These are phyloP conservation scores for Sarcodon aspratus DNA, from an alignment of 768 basidiomycete genomes.

Conservation along the genomic window DNA sequence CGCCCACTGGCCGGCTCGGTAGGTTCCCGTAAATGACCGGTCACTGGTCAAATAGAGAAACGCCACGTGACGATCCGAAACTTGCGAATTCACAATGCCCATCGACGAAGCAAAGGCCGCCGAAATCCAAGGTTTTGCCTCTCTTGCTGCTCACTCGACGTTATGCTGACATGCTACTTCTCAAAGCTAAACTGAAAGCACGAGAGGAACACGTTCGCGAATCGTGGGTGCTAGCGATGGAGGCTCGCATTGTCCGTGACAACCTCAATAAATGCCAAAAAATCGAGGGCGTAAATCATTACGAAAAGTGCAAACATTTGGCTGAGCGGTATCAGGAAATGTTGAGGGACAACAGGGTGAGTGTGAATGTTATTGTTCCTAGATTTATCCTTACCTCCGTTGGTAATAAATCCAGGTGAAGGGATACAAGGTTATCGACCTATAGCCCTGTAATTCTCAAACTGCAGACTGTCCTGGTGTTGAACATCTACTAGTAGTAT, in stretches of 20 bases:
- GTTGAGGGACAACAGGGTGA: slow-evolving; percentile 71
- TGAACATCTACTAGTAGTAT: too few relatives aligned
- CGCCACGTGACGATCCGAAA: too few relatives aligned
- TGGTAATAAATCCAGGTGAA: slow-evolving; percentile 43
- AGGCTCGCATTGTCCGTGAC: slow-evolving; percentile 77
- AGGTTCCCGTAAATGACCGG: too few relatives aligned
- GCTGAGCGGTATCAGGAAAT: slow-evolving; percentile 74
- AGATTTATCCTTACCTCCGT: background rate
- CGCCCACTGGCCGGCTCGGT: too few relatives aligned
- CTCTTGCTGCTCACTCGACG: background rate
- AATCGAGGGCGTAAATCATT: slow-evolving; percentile 85
- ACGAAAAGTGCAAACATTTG: slow-evolving; percentile 81
- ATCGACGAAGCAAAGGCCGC: slow-evolving; percentile 29
- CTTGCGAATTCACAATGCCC: slow-evolving; percentile 21
- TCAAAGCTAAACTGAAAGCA: slow-evolving; percentile 46
- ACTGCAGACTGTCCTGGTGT: too few relatives aligned
- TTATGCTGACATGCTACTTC: background rate
- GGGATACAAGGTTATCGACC: slow-evolving; percentile 76
- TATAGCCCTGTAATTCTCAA: slow-evolving; percentile 13
- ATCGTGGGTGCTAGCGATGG: slow-evolving; percentile 93
- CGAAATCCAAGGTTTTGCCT: slow-evolving; percentile 39
- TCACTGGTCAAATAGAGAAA: too few relatives aligned
- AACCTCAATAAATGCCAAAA: slow-evolving; percentile 86
- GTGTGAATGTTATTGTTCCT: slow-evolving; percentile 16
- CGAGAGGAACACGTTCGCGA: slow-evolving; percentile 77